Conservation (phyloP, 2,329 filamentous ascomycete genomes). For the Lanzia echinophila region DNA sequence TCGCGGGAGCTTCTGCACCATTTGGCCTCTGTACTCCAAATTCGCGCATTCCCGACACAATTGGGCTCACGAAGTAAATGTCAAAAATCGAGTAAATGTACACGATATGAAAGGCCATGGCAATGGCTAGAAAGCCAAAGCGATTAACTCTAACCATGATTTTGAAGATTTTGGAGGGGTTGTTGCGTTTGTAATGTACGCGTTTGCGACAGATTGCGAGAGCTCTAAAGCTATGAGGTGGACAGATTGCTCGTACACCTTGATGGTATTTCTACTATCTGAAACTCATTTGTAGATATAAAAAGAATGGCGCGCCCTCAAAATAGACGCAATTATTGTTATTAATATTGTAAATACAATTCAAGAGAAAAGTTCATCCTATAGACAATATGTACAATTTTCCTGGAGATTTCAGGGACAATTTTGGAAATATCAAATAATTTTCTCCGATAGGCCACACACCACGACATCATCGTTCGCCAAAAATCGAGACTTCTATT, state of each 20-base stretch:
- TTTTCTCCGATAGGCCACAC: conserved; percentile 7
- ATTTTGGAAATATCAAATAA: neutral
- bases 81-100: conserved; percentile 97
- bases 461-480: conserved; percentile 5
- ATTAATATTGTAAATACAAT: neutral
- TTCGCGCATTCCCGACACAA: conserved; percentile 89
- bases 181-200: neutral
- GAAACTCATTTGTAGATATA: conserved; percentile 5
- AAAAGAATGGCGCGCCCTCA: conserved; percentile 5
- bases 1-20: conserved; percentile 66
- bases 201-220: conserved; percentile 1
- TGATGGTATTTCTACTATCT: neutral
- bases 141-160: conserved; percentile 54
- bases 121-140: conserved; percentile 78
- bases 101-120: conserved; percentile 84
- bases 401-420: neutral
- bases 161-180: neutral
- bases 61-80: conserved; percentile 96
- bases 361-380: neutral
- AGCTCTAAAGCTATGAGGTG: neutral
- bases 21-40: conserved; percentile 60
- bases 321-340: neutral
- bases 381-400: neutral
- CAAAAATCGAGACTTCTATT: neutral
- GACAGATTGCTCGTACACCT: conserved; percentile 5